Conservation (phyloP, 805 yeast genomes). For the Brettanomyces nanus region DNA sequence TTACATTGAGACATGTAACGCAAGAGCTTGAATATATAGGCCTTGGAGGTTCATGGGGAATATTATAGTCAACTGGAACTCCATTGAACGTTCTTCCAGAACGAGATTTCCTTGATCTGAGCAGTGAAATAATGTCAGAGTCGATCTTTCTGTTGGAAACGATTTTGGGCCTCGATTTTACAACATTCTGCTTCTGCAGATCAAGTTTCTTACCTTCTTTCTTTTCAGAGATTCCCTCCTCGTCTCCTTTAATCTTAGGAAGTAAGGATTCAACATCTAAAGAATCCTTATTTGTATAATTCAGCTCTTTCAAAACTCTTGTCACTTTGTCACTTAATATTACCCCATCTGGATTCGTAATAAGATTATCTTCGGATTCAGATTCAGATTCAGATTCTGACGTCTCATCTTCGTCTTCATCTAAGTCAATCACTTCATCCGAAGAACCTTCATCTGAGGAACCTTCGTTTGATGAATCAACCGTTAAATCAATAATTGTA, state of each 20-base stretch:
- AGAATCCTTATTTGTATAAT: neutral
- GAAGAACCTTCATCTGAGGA: neutral
- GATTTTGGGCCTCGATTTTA: neutral
- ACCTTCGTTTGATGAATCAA: slow-evolving; percentile 1
- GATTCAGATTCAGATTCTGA: neutral
- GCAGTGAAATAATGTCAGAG: neutral
- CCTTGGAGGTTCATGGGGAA: neutral
- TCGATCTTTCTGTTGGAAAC: neutral
- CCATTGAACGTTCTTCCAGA: neutral
- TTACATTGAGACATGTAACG: slow-evolving; percentile 4
- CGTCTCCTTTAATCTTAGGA: neutral
- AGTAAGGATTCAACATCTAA: neutral
- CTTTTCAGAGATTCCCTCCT: neutral
- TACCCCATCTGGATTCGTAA: neutral
- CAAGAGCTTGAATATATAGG: slow-evolving; percentile 8
- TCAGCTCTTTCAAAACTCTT: neutral
- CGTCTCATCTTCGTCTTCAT: neutral
- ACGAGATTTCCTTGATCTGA: neutral
- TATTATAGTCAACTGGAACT: neutral
- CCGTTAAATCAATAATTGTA: neutral
- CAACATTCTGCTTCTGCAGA: no score
- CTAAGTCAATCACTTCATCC: neutral
- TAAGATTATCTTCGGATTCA: neutral
- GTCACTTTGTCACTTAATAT: neutral
- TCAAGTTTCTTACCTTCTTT: no score